phyloP scores from a whole-genome alignment of 1,284 basidiomycete species.

The Rhodofomes roseus region DNA sequence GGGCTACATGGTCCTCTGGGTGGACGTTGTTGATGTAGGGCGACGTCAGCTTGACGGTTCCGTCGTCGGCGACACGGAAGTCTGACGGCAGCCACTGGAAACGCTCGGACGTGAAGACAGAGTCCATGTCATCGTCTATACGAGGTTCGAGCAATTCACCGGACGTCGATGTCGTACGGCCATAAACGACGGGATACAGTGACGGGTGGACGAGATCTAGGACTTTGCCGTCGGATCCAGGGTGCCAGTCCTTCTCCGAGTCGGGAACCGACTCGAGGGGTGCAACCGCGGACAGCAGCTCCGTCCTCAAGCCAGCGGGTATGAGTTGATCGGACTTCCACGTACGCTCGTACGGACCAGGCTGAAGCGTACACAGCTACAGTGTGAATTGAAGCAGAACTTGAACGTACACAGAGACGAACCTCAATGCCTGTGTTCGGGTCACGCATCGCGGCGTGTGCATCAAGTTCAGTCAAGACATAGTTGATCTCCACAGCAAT shows the following conservation, averaged over 20 bases:
- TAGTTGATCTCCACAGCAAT: background rate
- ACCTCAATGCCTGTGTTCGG: conserved; percentile 1
- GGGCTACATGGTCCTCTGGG: conserved; percentile 19
- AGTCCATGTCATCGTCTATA: background rate
- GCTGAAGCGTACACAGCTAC: background rate
- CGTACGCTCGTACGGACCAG: background rate
- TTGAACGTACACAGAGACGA: background rate
- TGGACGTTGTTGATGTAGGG: conserved; percentile 21
- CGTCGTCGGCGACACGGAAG: background rate
- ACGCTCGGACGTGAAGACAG: background rate
- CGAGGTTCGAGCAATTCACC: background rate
- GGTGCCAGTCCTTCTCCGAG: conserved; percentile 20
- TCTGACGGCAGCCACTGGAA: background rate
- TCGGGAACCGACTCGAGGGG: conserved; percentile 9
- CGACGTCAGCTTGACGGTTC: background rate
- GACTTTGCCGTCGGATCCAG: conserved; percentile 18
- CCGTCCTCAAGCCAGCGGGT: conserved; percentile 3
- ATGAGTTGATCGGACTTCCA: conserved; percentile 25
- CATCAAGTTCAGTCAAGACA: background rate
- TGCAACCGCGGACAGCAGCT: background rate
- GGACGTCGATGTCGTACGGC: background rate
- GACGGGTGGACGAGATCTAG: background rate
- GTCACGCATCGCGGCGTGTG: background rate
- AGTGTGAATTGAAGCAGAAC: background rate
- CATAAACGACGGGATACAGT: background rate